Base-by-base conservation (phyloP, 768 basidiomycete species). In the Daedaleopsis sinensis region DNA sequence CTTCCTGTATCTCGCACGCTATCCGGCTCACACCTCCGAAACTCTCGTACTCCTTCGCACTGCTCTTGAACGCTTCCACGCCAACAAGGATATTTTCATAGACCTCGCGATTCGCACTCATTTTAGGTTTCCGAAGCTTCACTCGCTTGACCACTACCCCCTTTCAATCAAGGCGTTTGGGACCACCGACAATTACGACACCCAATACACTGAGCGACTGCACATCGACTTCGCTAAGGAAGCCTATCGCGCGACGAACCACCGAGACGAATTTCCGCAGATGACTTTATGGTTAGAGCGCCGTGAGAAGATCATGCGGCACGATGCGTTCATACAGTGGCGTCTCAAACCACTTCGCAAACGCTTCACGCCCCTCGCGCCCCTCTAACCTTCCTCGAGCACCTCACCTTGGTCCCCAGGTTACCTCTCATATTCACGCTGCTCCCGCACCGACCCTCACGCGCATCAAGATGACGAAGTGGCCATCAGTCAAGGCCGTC, bases 211-310 rank as follows among this genome's bases (percentile, higher is more conserved):
- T 60, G 62, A 72, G 66, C 71, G 72, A 0, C 68, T 82, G 1
- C 82, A 81, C 55, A 81, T 81, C 49, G 74, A 81, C 62, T 73
- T 70, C 51, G 74, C 78, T 1, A 82, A 82, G 63, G 47, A 68
- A 5, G 68, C 59, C 0, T 75, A 62, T 56, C 35, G 68, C 56
- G 55, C 67, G 24, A 47, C 58, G 55, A 52, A 69, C 37, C 54
- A 52, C 6, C 61, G 63, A 24, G 62, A 65, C 24, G 60, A 62
- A 15, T 62, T 59, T 19, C 23, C 58, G 19, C 65, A 66, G 52
- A 66, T 66, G 65, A 63, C 65, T 9, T 5, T 39, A 0, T 66
- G 65, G 65, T 32, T 66, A 2, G 54, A 66, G 36, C 61, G 58
- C 6, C 27, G 38, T 4, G 61, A 66, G 46, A 66, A 66, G 52